These are phyloP conservation scores for Penicillium palitans DNA, from an alignment of 2,329 filamentous ascomycete genomes.

Conservation along the genomic window DNA sequence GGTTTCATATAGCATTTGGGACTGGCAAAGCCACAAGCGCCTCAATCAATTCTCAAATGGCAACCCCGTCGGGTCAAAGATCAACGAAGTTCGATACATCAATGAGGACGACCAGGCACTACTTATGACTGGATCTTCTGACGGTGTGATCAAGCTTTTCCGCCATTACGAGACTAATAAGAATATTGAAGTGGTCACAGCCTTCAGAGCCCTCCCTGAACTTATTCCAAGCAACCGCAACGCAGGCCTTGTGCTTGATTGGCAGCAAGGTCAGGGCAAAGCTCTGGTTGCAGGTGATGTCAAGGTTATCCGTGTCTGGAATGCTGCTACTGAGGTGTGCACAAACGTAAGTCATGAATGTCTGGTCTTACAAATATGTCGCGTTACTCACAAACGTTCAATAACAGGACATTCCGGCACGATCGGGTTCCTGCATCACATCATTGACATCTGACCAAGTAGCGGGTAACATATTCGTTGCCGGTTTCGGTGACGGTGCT, in stretches of 20 bases:
- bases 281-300: slow-evolving; percentile 96
- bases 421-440: slow-evolving; percentile 93
- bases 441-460: slow-evolving; percentile 96
- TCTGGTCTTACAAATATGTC: background rate
- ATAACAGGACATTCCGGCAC: slow-evolving; percentile 77
- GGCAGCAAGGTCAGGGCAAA: slow-evolving; percentile 96
- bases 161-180: slow-evolving; percentile 80
- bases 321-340: slow-evolving; percentile 89
- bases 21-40: slow-evolving; percentile 77
- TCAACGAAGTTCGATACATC: slow-evolving; percentile 95
- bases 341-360: slow-evolving; percentile 57
- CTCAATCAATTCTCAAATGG: slow-evolving; percentile 89
- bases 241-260: slow-evolving; percentile 94
- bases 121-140: slow-evolving; percentile 90
- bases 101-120: slow-evolving; percentile 97
- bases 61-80: slow-evolving; percentile 85
- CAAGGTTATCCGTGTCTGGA: slow-evolving; percentile 94
- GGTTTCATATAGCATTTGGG: slow-evolving; percentile 66
- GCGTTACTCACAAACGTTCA: background rate
- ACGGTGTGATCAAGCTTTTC: slow-evolving; percentile 91
- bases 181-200: slow-evolving; percentile 79
- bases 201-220: slow-evolving; percentile 89
- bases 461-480: slow-evolving; percentile 92
- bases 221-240: slow-evolving; percentile 93
- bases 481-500: slow-evolving; percentile 93